Conservation (phyloP, 192 early-diverging fungal genomes). For the Umbelopsis sp. region DNA sequence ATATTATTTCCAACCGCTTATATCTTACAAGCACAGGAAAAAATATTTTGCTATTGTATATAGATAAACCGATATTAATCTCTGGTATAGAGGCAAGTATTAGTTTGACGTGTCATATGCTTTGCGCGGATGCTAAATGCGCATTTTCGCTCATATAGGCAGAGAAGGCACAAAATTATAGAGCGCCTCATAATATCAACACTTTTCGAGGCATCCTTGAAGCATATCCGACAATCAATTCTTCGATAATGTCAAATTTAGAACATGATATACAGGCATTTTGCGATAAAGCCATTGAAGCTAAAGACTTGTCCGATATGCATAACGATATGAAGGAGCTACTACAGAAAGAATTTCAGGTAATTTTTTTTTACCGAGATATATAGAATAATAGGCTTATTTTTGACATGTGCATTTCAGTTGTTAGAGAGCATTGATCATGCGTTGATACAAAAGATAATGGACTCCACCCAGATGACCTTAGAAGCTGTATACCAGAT, state of each 20-base stretch:
- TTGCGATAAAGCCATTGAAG: slow-evolving; percentile 14
- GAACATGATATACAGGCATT: slow-evolving; percentile 20
- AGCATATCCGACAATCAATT: slow-evolving; percentile 9
- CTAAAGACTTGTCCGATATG: slow-evolving; percentile 10
- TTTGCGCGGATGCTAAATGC: too few species aligned
- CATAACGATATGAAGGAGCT: slow-evolving; percentile 11
- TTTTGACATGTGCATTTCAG: slow-evolving; percentile 9
- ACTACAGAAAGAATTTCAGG: slow-evolving; percentile 11
- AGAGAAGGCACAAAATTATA: neutral
- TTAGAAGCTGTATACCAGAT: slow-evolving; percentile 33
- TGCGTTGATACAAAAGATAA: slow-evolving; percentile 9
- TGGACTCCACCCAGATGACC: slow-evolving; percentile 29
- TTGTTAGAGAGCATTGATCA: slow-evolving; percentile 36
- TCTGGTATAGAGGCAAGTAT: neutral
- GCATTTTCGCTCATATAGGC: too few species aligned
- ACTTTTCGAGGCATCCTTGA: slow-evolving; percentile 19
- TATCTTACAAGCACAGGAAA: slow-evolving; percentile 13
- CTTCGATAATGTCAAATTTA: neutral
- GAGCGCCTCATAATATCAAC: neutral
- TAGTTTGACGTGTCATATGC: too few species aligned
- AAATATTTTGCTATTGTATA: slow-evolving; percentile 19
- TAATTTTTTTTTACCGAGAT: neutral
- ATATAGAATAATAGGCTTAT: neutral
- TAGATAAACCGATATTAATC: slow-evolving; percentile 1
- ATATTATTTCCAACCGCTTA: slow-evolving; percentile 1